These are phyloP conservation scores for Capsicum baccatum DNA, from an alignment of 257 asterid genomes.

Conservation along the genomic window DNA sequence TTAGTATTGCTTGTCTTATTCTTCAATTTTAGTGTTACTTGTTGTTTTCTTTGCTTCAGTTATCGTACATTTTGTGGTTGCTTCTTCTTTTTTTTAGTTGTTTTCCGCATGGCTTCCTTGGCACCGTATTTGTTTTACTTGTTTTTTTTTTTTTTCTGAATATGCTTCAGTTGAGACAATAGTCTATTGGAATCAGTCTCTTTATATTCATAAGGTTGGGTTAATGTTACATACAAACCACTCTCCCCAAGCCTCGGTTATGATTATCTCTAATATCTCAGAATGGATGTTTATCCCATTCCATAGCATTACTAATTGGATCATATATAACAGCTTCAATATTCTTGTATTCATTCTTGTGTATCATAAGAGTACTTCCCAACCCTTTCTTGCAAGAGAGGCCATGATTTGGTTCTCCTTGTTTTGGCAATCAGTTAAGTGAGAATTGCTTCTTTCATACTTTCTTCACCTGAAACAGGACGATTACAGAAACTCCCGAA, in stretches of 20 bases:
- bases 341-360: background rate
- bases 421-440: slow-evolving; percentile 25
- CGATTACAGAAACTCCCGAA: slow-evolving; percentile 63
- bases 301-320: slow-evolving; percentile 22
- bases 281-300: slow-evolving; percentile 73
- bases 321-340: background rate
- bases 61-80: no score
- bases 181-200: no score
- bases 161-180: no score
- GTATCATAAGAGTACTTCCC: background rate
- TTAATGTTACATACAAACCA: no score
- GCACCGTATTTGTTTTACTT: background rate
- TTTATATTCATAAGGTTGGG: no score
- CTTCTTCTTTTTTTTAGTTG: background rate
- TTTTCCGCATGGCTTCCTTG: background rate
- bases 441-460: slow-evolving; percentile 37
- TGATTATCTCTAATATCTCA: slow-evolving; percentile 49
- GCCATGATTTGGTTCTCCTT: slow-evolving; percentile 24
- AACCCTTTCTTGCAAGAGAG: background rate
- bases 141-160: no score
- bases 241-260: slow-evolving; percentile 26
- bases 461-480: slow-evolving; percentile 6
- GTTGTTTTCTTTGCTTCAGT: no score
- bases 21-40: background rate
- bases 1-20: no score